Conservation (phyloP, 2,329 filamentous ascomycete genomes). For the Dactylella cylindrospora region DNA sequence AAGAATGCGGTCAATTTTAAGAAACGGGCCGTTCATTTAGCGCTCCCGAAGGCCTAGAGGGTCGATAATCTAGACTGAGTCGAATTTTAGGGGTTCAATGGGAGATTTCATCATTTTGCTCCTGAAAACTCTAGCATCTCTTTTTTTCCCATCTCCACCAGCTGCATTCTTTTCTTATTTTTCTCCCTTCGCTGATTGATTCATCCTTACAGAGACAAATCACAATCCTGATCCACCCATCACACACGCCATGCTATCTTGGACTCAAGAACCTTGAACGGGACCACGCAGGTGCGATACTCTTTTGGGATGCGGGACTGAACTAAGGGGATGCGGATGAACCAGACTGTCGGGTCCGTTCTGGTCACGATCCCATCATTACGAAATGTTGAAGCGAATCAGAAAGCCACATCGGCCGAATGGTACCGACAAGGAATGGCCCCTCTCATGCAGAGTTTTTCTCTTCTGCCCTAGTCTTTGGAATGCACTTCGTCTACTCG, state of each 20-base stretch:
- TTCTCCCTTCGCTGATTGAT: constrained; percentile 20
- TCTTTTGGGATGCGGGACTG: constrained; percentile 44
- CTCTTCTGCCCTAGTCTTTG: neutral
- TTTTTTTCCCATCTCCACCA: constrained; percentile 19
- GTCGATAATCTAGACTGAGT: constrained; percentile 27
- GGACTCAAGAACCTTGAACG: constrained; percentile 43
- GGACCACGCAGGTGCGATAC: constrained; percentile 42
- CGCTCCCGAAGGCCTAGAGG: constrained; percentile 21
- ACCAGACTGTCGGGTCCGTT: constrained; percentile 45
- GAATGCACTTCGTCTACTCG: constrained; percentile 9
- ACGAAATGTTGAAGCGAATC: constrained; percentile 44
- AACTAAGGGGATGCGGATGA: constrained; percentile 45
- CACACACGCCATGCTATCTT: constrained; percentile 44
- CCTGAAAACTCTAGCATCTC: constrained; percentile 28
- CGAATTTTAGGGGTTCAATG: constrained; percentile 35
- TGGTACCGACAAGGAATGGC: constrained; percentile 28
- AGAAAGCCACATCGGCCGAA: constrained; percentile 42
- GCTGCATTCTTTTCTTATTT: constrained; percentile 36
- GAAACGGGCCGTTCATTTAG: constrained; percentile 31
- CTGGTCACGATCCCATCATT: constrained; percentile 42
- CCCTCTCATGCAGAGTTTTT: constrained; percentile 32
- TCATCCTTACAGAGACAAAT: constrained; percentile 44
- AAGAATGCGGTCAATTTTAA: no score
- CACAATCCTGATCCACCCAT: constrained; percentile 44
- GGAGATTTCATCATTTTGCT: constrained; percentile 11